Evolutionary conservation across 2,329 filamentous ascomycete genomes (phyloP).

Genomic region (Calonectria henricotiae): DNA sequence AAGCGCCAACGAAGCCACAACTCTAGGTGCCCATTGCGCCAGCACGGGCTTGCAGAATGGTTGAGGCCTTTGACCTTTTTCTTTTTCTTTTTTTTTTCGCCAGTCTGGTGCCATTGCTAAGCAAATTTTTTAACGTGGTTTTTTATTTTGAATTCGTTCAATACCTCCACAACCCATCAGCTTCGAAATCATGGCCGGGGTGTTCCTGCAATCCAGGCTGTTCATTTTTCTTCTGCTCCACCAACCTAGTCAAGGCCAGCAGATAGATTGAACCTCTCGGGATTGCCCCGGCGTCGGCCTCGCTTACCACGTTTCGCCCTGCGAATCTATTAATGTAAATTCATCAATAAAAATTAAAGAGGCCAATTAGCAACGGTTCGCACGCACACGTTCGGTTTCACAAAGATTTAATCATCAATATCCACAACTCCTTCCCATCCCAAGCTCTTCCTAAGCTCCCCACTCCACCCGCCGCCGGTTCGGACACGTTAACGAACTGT

Average conservation of each 20-base stretch:
- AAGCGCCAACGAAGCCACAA: not conserved
- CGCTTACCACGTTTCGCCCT: not conserved
- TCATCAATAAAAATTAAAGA: not conserved
- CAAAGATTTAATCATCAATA: slow-evolving; percentile 29
- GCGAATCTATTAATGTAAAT: slow-evolving; percentile 5
- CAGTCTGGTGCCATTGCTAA: not conserved
- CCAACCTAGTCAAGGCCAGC: slow-evolving; percentile 3
- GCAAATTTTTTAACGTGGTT: not conserved
- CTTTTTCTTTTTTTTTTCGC: not conserved
- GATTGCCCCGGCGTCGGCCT: slow-evolving; percentile 12
- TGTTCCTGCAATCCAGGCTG: slow-evolving; percentile 7
- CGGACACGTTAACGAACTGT: slow-evolving; percentile 30
- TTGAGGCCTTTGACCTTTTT: not conserved
- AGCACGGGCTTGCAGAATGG: slow-evolving; percentile 36
- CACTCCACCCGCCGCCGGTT: slow-evolving; percentile 39
- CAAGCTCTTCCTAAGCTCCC: slow-evolving; percentile 19
- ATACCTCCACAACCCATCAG: slow-evolving; percentile 4
- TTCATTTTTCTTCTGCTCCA: slow-evolving; percentile 16
- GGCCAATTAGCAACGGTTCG: slow-evolving; percentile 18
- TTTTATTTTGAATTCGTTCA: slow-evolving; percentile 3
- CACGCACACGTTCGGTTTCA: slow-evolving; percentile 40
- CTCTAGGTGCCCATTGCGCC: not conserved
- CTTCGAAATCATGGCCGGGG: not conserved
- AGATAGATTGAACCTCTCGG: slow-evolving; percentile 20
- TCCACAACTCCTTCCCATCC: slow-evolving; percentile 26